These are phyloP conservation scores for Ricinus communis DNA, from an alignment of 345 rosid genomes.

Conservation along the genomic window DNA sequence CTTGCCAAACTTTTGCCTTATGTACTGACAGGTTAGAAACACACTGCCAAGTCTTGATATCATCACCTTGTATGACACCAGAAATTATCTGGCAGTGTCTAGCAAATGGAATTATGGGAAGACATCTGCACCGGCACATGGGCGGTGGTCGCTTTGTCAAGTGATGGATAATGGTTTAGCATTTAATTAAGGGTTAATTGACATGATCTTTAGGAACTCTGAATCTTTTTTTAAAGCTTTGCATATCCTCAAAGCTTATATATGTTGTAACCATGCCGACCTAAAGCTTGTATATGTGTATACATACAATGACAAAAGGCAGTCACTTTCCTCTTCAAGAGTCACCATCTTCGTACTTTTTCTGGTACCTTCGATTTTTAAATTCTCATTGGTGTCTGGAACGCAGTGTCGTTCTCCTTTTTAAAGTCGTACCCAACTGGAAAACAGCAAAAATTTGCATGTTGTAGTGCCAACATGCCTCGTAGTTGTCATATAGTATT, in stretches of 20 bases:
- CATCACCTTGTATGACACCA: not conserved
- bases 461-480: too few species aligned
- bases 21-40: not conserved
- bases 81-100: constrained; percentile 7
- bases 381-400: not conserved
- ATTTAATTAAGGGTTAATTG: not conserved
- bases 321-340: not conserved
- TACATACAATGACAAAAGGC: too few species aligned
- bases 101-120: constrained; percentile 1
- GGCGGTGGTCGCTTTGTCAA: constrained; percentile 11
- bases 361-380: not conserved
- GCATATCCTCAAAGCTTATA: not conserved
- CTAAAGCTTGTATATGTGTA: too few species aligned
- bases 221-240: not conserved
- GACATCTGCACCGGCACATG: constrained; percentile 8
- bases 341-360: not conserved
- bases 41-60: not conserved
- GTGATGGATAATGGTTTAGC: not conserved
- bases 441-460: too few species aligned
- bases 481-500: too few species aligned
- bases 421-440: not conserved
- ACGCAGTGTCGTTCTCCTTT: not conserved
- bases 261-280: not conserved
- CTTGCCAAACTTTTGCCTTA: too few species aligned
- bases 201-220: not conserved